These are phyloP conservation scores for Hypoxylon fuscum DNA, from an alignment of 495 filamentous ascomycete species.

Conservation along the genomic window DNA sequence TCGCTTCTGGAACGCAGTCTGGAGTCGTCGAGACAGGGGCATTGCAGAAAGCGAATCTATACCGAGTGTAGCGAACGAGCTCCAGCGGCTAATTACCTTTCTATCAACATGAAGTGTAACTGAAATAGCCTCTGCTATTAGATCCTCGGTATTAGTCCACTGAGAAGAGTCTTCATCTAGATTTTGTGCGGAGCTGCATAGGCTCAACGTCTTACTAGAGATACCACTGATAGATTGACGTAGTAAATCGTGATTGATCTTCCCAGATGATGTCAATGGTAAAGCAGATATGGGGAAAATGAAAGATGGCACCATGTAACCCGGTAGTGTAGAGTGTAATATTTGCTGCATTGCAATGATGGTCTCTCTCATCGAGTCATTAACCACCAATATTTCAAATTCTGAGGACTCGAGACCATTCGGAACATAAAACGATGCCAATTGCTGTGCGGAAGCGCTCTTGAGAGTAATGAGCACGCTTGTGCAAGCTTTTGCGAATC, in stretches of 20 bases:
- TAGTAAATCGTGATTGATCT: conserved; percentile 65
- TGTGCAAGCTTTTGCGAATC: conserved; percentile 58
- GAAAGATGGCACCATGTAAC: conserved; percentile 74
- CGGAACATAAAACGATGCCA: conserved; percentile 69
- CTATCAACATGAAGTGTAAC: conserved; percentile 56
- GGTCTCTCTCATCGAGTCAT: conserved; percentile 18
- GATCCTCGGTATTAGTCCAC: conserved; percentile 61
- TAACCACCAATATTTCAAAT: conserved; percentile 42
- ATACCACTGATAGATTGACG: conserved; percentile 37
- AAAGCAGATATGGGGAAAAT: conserved; percentile 72
- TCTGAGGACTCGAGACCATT: conserved; percentile 1
- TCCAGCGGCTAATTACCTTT: conserved; percentile 65
- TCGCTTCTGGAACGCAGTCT: conserved; percentile 49
- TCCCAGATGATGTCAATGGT: conserved; percentile 70
- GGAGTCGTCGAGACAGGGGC: conserved; percentile 63
- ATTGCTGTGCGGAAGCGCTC: conserved; percentile 46
- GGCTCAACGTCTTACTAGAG: conserved; percentile 9
- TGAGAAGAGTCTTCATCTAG: conserved; percentile 49
- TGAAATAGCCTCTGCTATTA: conserved; percentile 57
- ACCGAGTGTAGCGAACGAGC: conserved; percentile 62
- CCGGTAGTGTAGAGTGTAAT: conserved; percentile 52
- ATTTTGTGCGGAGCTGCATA: conserved; percentile 32
- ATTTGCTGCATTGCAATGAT: conserved; percentile 17
- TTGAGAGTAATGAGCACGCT: conserved; percentile 57
- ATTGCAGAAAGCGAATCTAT: conserved; percentile 87